Percentiles rank a stretch among this genome's conserved stretches.
These are phyloP conservation scores for Hymenoscyphus salicellus DNA, from an alignment of 2,329 filamentous ascomycete species.

Conservation along the genomic window DNA sequence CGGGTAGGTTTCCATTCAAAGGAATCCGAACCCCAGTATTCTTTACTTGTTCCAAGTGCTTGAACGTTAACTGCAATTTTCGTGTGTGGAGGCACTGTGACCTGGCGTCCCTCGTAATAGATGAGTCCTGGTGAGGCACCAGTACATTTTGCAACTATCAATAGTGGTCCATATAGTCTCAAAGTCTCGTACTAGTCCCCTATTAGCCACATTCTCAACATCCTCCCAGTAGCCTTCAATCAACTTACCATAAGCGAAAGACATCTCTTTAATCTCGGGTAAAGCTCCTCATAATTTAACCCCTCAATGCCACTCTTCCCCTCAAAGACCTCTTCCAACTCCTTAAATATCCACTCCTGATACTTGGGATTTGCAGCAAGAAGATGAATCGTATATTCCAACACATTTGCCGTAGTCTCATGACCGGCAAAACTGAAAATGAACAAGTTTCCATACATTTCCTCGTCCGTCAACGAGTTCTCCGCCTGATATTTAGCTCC, in stretches of 20 bases:
- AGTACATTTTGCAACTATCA: constrained; percentile 48
- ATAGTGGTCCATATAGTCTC: constrained; percentile 51
- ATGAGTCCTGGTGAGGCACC: constrained; percentile 11
- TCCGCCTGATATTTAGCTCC: background rate
- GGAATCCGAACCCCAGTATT: constrained; percentile 3
- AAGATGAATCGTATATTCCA: constrained; percentile 65
- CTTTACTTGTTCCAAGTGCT: background rate
- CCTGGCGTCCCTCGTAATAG: background rate
- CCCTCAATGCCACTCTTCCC: background rate
- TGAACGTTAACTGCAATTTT: background rate
- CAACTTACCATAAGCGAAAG: constrained; percentile 8
- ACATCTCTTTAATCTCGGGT: constrained; percentile 9
- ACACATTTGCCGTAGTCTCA: constrained; percentile 70
- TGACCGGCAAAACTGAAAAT: constrained; percentile 68
- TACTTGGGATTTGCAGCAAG: constrained; percentile 62
- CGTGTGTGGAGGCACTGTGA: background rate
- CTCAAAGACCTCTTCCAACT: constrained; percentile 42
- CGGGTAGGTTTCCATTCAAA: background rate
- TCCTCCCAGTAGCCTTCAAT: background rate
- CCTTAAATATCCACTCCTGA: constrained; percentile 63
- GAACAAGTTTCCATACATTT: constrained; percentile 64
- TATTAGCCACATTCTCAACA: background rate
- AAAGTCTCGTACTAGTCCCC: constrained; percentile 43
- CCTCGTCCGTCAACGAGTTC: background rate
- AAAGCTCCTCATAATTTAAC: background rate